Conservation (phyloP, 1,139 yeast genomes). For the Taphrina sp. region DNA sequence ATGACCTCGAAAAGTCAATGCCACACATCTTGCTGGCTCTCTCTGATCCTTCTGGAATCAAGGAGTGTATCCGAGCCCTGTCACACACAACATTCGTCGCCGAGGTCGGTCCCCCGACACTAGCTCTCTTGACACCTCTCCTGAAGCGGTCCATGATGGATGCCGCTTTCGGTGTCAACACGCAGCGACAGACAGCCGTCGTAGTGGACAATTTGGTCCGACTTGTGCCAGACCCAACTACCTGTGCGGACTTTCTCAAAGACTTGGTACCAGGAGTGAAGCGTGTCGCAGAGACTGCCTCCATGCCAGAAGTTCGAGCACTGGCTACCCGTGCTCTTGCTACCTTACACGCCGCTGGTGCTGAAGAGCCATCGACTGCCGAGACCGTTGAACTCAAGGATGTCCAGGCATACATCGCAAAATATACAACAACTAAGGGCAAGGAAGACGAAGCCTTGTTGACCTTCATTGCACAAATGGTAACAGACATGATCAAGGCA, state of each 20-base stretch:
- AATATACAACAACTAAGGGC: slow-evolving; percentile 4
- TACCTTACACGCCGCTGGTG: slow-evolving; percentile 33
- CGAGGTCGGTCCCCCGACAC: slow-evolving; percentile 95
- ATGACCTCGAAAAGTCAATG: slow-evolving; percentile 83
- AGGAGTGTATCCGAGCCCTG: slow-evolving; percentile 82
- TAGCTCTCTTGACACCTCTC: slow-evolving; percentile 86
- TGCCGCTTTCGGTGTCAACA: slow-evolving; percentile 80
- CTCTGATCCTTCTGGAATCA: slow-evolving; percentile 83
- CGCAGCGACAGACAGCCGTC: slow-evolving; percentile 87
- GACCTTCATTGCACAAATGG: slow-evolving; percentile 10
- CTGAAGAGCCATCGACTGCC: slow-evolving; percentile 31
- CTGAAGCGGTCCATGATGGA: slow-evolving; percentile 84
- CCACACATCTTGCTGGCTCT: slow-evolving; percentile 83
- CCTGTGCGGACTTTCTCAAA: slow-evolving; percentile 85
- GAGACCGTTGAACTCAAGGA: slow-evolving; percentile 30
- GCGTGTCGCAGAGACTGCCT: slow-evolving; percentile 76
- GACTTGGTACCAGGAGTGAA: slow-evolving; percentile 82
- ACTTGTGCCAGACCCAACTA: slow-evolving; percentile 88
- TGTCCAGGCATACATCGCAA: slow-evolving; percentile 24
- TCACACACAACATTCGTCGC: slow-evolving; percentile 97
- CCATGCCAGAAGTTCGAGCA: slow-evolving; percentile 94
- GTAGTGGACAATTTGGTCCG: slow-evolving; percentile 95
- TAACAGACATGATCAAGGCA: slow-evolving; percentile 31
- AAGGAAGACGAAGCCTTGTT: slow-evolving; percentile 16
- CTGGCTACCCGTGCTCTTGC: slow-evolving; percentile 78